Evolutionary conservation across 1,284 basidiomycete species (phyloP).

Genomic region (Ustilago loliicola): DNA sequence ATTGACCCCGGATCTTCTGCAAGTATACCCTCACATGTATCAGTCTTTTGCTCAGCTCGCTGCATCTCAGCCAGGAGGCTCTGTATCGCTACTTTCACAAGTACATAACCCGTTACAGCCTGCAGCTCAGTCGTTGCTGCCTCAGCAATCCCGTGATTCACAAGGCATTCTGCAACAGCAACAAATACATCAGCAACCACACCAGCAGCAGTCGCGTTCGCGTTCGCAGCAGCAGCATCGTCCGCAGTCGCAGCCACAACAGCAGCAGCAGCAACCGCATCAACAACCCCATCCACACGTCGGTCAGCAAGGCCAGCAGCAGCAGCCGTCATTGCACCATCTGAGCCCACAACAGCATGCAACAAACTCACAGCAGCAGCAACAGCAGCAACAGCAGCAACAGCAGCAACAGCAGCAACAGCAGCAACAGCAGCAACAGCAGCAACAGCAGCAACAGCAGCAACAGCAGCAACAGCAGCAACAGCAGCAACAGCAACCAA

Average conservation of each 20-base stretch:
- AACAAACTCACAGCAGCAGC: conserved; percentile 4
- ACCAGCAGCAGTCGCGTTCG: conserved; percentile 19
- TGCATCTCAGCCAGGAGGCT: conserved; percentile 27
- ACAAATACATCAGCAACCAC: conserved; percentile 1
- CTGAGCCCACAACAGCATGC: conserved; percentile 15
- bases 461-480: conserved; percentile 4
- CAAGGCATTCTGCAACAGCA: conserved; percentile 16
- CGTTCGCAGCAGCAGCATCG: conserved; percentile 29
- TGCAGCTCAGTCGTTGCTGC: conserved; percentile 8
- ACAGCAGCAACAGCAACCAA: conserved; percentile 27
- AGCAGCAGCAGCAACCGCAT: conserved; percentile 21
- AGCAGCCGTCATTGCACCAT: conserved; percentile 16
- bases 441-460: conserved; percentile 11
- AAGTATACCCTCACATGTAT: conserved; percentile 34
- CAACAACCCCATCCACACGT: neutral
- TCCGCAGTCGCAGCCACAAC: conserved; percentile 18
- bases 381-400: conserved; percentile 13
- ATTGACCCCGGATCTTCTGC: conserved; percentile 34
- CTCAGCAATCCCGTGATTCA: conserved; percentile 19
- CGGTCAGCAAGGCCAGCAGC: conserved; percentile 19
- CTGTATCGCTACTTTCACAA: conserved; percentile 30
- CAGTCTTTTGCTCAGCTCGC: conserved; percentile 31
- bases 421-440: conserved; percentile 18
- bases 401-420: conserved; percentile 23
- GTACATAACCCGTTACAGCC: conserved; percentile 39